Conservation (phyloP, 2,329 filamentous ascomycete genomes). For the Aspergillus sp. region DNA sequence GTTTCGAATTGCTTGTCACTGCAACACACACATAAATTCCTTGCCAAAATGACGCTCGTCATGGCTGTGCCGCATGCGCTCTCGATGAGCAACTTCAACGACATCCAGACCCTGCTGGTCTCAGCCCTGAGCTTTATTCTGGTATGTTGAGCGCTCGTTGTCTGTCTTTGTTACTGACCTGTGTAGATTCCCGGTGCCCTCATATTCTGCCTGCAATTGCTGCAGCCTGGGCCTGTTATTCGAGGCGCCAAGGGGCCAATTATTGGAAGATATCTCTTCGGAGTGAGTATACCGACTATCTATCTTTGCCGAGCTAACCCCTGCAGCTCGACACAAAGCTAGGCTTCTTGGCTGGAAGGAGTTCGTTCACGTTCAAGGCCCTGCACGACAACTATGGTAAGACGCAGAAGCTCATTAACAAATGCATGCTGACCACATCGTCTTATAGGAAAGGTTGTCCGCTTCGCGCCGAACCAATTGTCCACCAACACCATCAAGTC, state of each 20-base stretch:
- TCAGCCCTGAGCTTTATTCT: conserved; percentile 10
- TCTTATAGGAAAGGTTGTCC: conserved; percentile 19
- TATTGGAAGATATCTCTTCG: conserved; percentile 18
- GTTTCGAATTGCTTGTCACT: neutral
- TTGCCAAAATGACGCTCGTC: conserved; percentile 8
- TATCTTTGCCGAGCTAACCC: neutral
- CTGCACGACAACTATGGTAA: conserved; percentile 22
- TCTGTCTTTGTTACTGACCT: neutral
- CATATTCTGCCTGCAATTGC: conserved; percentile 16
- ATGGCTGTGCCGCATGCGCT: conserved; percentile 13
- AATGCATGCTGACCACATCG: neutral
- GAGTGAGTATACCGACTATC: conserved; percentile 13
- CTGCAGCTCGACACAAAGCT: conserved; percentile 21
- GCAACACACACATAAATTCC: neutral
- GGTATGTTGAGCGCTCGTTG: neutral
- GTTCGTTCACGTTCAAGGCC: conserved; percentile 20
- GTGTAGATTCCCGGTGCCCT: conserved; percentile 8
- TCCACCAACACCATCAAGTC: conserved; percentile 26
- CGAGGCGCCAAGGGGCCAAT: conserved; percentile 17
- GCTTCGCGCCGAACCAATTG: conserved; percentile 25
- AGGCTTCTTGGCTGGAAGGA: conserved; percentile 19
- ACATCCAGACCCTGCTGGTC: conserved; percentile 6
- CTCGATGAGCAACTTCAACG: conserved; percentile 1
- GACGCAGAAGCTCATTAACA: too few species aligned
- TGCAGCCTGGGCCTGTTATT: conserved; percentile 19